Conservation (phyloP, 2,329 filamentous ascomycete species). For the Trichoderma breve region DNA sequence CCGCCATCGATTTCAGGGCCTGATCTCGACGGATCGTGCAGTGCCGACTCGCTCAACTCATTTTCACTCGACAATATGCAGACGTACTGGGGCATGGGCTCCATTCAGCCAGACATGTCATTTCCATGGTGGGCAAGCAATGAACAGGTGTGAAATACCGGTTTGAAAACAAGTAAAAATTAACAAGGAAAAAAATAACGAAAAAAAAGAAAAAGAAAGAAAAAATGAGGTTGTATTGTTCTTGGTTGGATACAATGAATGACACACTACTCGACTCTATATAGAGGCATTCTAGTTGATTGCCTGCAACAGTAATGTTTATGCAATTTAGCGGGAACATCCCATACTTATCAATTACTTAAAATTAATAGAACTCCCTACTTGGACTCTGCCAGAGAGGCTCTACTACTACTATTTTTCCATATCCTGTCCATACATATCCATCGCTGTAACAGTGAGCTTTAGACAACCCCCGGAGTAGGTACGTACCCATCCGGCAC, state of each 20-base stretch:
- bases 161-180: no score
- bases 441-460: not conserved
- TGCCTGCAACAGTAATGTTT: not conserved
- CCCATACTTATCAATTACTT: not conserved
- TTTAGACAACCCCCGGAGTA: not conserved
- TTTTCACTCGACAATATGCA: constrained; percentile 11
- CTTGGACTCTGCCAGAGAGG: not conserved
- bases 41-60: not conserved
- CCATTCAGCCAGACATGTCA: not conserved
- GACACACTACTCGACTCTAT: not conserved
- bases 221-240: not conserved
- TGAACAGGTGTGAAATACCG: not conserved
- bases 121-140: constrained; percentile 12
- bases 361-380: not conserved
- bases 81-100: constrained; percentile 10
- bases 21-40: not conserved
- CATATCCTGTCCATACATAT: not conserved
- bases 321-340: not conserved
- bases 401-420: no score
- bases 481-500: not conserved
- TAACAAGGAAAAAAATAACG: not conserved
- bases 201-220: not conserved
- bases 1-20: not conserved
- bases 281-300: not conserved
- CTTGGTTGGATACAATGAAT: not conserved